Evolutionary conservation across 345 rosid genomes (phyloP).

Genomic region (Hibiscus syriacus): DNA sequence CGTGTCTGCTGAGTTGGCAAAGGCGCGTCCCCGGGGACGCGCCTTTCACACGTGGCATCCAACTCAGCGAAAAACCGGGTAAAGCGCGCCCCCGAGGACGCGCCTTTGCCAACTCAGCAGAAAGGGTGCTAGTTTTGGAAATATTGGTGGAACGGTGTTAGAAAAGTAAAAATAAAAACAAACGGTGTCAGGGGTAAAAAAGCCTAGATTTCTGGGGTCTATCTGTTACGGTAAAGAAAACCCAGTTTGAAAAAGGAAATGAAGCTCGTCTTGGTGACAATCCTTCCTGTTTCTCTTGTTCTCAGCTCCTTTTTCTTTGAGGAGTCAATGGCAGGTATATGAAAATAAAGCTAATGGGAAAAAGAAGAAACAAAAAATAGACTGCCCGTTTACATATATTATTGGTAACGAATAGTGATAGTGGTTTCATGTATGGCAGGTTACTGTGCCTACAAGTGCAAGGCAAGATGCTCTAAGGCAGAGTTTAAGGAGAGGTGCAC

Average conservation of each 20-base stretch:
- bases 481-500: conserved; percentile 58
- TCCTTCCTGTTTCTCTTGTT: conserved; percentile 33
- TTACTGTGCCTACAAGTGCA: conserved; percentile 48
- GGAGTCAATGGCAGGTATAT: conserved; percentile 33
- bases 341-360: neutral
- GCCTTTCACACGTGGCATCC: too few relatives aligned
- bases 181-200: too few relatives aligned
- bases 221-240: neutral
- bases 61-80: too few relatives aligned
- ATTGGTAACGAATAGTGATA: neutral
- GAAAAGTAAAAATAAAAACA: too few relatives aligned
- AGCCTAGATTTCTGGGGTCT: neutral
- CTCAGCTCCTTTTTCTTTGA: conserved; percentile 41
- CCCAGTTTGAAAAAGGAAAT: conserved; percentile 9
- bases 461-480: conserved; percentile 65
- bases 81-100: too few relatives aligned
- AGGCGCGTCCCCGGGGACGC: too few relatives aligned
- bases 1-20: too few relatives aligned
- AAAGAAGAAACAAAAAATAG: too few relatives aligned
- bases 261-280: conserved; percentile 22
- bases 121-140: too few relatives aligned
- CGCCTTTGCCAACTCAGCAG: too few relatives aligned
- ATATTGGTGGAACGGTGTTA: too few relatives aligned
- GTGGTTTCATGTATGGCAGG: conserved; percentile 14
- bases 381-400: neutral